Evolutionary conservation across 2,329 filamentous ascomycete genomes (phyloP).

Genomic region (Purpureocillium lavendulum): DNA sequence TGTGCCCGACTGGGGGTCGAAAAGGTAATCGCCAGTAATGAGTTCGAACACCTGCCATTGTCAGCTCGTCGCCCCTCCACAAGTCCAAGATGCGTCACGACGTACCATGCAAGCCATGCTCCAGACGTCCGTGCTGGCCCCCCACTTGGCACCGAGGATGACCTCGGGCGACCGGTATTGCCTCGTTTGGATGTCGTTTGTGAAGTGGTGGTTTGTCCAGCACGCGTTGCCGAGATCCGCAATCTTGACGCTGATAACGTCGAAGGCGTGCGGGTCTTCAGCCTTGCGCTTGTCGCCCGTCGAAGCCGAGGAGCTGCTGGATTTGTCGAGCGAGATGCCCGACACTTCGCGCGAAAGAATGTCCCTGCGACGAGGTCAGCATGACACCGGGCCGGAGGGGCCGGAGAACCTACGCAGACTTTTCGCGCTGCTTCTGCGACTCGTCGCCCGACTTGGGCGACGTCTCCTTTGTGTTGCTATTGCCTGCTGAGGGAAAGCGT

Average conservation of each 20-base stretch:
- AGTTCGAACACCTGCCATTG: slow-evolving; percentile 78
- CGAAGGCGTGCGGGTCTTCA: slow-evolving; percentile 48
- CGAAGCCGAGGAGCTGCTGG: slow-evolving; percentile 39
- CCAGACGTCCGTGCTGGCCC: slow-evolving; percentile 98
- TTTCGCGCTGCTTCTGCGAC: slow-evolving; percentile 77
- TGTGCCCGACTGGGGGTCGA: slow-evolving; percentile 95
- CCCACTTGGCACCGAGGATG: slow-evolving; percentile 94
- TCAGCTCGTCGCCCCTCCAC: background rate
- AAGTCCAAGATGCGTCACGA: background rate
- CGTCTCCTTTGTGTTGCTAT: slow-evolving; percentile 29
- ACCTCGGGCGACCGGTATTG: slow-evolving; percentile 97
- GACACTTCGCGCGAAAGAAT: slow-evolving; percentile 88
- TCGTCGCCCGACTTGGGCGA: slow-evolving; percentile 49
- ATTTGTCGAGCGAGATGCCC: slow-evolving; percentile 85
- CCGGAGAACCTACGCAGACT: slow-evolving; percentile 67
- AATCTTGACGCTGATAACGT: slow-evolving; percentile 97
- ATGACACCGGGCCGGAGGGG: background rate
- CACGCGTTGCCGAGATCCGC: slow-evolving; percentile 96
- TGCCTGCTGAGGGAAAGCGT: slow-evolving; percentile 13
- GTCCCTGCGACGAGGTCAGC: slow-evolving; percentile 47
- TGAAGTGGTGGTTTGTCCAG: slow-evolving; percentile 98
- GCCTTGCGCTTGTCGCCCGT: slow-evolving; percentile 54
- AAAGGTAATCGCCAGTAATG: slow-evolving; percentile 96
- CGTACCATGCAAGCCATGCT: slow-evolving; percentile 98
- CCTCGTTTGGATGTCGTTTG: slow-evolving; percentile 96